Conservation (phyloP, 176 grass and related monocot species). For the Rhynchospora pubera region DNA sequence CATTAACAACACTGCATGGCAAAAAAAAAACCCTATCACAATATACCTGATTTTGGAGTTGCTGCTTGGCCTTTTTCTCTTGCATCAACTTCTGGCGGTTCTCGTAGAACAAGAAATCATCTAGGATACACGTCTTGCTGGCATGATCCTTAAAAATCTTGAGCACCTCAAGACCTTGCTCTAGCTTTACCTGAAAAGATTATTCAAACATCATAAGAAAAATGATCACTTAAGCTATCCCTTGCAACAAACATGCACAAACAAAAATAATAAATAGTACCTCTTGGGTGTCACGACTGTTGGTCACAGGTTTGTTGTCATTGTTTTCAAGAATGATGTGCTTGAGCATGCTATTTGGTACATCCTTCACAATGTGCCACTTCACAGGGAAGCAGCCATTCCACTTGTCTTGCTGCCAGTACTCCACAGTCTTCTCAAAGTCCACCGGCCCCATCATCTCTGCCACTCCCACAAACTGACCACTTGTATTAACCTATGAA, state of each 20-base stretch:
- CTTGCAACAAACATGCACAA: not conserved
- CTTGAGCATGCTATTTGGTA: constrained; percentile 82
- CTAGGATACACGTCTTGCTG: constrained; percentile 71
- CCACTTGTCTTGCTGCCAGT: constrained; percentile 99
- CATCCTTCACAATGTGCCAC: constrained; percentile 95
- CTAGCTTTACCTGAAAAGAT: constrained; percentile 66
- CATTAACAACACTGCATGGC: not conserved
- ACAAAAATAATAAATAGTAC: constrained; percentile 30
- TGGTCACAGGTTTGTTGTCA: constrained; percentile 90
- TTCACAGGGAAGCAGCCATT: constrained; percentile 84
- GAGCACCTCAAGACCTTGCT: constrained; percentile 86
- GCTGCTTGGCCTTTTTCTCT: constrained; percentile 73
- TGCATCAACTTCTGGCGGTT: constrained; percentile 87
- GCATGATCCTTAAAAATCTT: constrained; percentile 90
- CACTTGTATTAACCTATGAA: constrained; percentile 80
- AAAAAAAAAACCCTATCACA: not conserved
- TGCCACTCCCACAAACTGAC: constrained; percentile 89
- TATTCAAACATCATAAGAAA: not conserved
- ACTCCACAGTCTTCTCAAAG: constrained; percentile 90
- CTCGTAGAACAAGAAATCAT: constrained; percentile 96
- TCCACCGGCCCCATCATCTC: constrained; percentile 86
- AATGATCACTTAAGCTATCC: not conserved
- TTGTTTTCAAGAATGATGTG: constrained; percentile 94
- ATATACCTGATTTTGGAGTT: constrained; percentile 68
- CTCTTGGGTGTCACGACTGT: constrained; percentile 96